Conservation (phyloP, 1,139 yeast genomes). For the Saccharomyces hybrid region DNA sequence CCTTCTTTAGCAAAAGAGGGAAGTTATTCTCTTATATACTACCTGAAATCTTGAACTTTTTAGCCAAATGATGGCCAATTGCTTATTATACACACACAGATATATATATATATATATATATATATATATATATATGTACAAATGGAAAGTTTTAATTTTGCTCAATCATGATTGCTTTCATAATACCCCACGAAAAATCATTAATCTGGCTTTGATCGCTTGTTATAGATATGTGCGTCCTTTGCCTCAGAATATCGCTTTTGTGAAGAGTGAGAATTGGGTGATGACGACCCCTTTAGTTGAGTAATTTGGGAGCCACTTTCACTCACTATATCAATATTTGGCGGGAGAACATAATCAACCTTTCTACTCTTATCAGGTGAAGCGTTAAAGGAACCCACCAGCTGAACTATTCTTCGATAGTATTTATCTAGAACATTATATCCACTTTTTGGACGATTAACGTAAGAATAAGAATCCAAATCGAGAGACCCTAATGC, state of each 20-base stretch:
- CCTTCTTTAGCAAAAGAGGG: not conserved
- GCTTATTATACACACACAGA: not conserved
- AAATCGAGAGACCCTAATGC: conserved; percentile 2
- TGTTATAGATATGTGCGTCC: not conserved
- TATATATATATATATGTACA: not conserved
- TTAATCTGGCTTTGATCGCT: not conserved
- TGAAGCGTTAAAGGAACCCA: conserved; percentile 38
- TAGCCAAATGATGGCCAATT: not conserved
- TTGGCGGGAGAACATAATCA: conserved; percentile 12
- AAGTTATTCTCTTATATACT: too few relatives aligned
- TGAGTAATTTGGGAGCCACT: not conserved
- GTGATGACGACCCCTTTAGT: not conserved
- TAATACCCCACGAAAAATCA: not conserved
- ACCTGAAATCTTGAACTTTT: not conserved
- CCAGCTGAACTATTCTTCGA: conserved; percentile 50
- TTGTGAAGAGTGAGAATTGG: not conserved
- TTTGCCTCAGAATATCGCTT: not conserved
- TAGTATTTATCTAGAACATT: conserved; percentile 52
- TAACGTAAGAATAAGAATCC: not conserved
- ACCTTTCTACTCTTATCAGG: conserved; percentile 24
- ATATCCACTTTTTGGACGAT: conserved; percentile 25
- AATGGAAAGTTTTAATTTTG: not conserved
- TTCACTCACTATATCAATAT: not conserved
- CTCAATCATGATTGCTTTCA: not conserved
- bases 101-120: not conserved